phyloP scores from a whole-genome alignment of 768 basidiomycete species.

The Suillus ampliporus region DNA sequence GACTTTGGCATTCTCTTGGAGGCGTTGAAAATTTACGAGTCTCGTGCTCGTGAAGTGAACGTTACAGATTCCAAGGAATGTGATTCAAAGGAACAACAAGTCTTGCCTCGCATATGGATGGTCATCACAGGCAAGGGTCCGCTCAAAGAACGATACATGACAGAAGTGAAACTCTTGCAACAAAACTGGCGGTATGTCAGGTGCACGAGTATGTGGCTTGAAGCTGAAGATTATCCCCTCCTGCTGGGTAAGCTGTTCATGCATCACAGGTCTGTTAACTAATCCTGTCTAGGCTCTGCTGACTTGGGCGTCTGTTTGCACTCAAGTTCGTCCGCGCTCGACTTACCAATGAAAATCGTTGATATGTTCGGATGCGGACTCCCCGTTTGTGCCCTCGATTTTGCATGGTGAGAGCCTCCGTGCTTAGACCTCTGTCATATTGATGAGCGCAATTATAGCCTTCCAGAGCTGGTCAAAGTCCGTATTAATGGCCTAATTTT shows the following conservation, averaged over 20 bases:
- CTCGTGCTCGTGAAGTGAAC: slow-evolving; percentile 48
- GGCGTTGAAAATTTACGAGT: slow-evolving; percentile 76
- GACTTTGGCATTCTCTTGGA: slow-evolving; percentile 86
- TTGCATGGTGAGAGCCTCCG: slow-evolving; percentile 68
- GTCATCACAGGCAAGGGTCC: slow-evolving; percentile 94
- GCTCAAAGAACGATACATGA: slow-evolving; percentile 74
- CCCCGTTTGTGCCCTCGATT: slow-evolving; percentile 90
- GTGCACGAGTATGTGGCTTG: slow-evolving; percentile 86
- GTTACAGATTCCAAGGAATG: slow-evolving; percentile 13
- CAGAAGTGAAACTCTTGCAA: slow-evolving; percentile 62
- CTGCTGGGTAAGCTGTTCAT: slow-evolving; percentile 65
- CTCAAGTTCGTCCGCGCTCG: slow-evolving; percentile 86
- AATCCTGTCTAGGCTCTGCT: slow-evolving; percentile 68
- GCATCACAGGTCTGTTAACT: neutral
- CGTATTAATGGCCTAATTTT: slow-evolving; percentile 88
- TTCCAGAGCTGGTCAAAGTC: slow-evolving; percentile 86
- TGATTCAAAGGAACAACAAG: slow-evolving; percentile 24
- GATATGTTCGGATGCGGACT: slow-evolving; percentile 99
- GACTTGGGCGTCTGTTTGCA: slow-evolving; percentile 93
- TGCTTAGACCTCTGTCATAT: slow-evolving; percentile 8
- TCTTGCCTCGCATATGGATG: slow-evolving; percentile 78
- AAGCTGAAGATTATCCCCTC: slow-evolving; percentile 87
- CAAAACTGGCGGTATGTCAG: slow-evolving; percentile 74
- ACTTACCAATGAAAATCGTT: slow-evolving; percentile 98
- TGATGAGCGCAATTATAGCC: slow-evolving; percentile 46